Evolutionary conservation across 495 filamentous ascomycete genomes (phyloP), one percentile per base, ranked within the genome.

Genomic region (Aspergillus cristatus): DNA sequence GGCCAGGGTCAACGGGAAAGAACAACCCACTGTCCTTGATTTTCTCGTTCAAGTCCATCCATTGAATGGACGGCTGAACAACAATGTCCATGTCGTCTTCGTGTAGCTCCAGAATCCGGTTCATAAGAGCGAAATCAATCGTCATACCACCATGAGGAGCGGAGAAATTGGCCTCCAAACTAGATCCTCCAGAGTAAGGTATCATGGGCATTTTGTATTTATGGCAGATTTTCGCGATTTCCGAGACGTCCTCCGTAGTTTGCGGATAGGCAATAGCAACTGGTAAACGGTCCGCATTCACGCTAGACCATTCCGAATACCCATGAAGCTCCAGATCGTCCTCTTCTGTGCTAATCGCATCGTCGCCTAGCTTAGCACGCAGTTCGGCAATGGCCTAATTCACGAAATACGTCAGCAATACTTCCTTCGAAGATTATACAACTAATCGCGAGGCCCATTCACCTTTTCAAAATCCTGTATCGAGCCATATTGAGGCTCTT

Each of bases 51-150:
- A 96, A 61, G 31, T 81, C 74, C 77, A 90, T 86, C 86, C 87
- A 96, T n/a, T 80, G 78, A 28, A 96, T 83, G 7, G 78, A 79
- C 2, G 89, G 89, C 50, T 95, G 89, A 7, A 95, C 88, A 5
- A 91, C 81, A 41, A 94, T 67, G 51, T 96, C 89, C 82, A 95
- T 82, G 57, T 96, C 89, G 4, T 82, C 81, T 37, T 83, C 76
- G 55, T 94, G 81, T 33, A 94, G 67, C 29, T 78, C 67, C 18
- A 94, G 28, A 20, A 94, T 82, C 45, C 80, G 71, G 53, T 93
- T 78, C 89, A 96, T 96, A 46, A 67, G 74, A 12, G 76, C 75
- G 53, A 96, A 94, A 50, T 96, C 89, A 29, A 96, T 84, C 38
- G 79, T 86, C 54, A 96, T 73, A 12, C 89, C 89, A 8, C 86